These are phyloP conservation scores for Salinomyces thailandicus DNA, from an alignment of 2,329 filamentous ascomycete genomes.

Conservation along the genomic window DNA sequence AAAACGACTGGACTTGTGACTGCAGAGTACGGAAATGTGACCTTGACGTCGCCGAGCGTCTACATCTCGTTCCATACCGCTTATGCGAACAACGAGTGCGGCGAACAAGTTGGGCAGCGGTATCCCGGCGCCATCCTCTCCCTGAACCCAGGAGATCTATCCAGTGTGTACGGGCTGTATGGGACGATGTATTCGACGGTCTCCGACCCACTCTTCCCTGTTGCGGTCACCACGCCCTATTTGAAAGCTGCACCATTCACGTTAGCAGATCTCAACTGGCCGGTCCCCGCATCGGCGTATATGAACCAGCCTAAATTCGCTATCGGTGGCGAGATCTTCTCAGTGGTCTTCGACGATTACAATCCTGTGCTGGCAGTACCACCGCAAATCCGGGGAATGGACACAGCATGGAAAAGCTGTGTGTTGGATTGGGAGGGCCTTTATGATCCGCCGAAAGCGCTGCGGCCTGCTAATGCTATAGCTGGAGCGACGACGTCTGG, in stretches of 20 bases:
- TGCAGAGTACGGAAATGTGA: slow-evolving; percentile 3
- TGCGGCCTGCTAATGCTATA: slow-evolving; percentile 1
- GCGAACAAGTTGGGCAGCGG: not conserved
- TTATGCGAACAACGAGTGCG: slow-evolving; percentile 3
- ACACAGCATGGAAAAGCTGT: slow-evolving; percentile 10
- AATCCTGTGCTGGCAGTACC: slow-evolving; percentile 10
- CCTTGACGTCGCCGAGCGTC: not conserved
- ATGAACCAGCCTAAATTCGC: not conserved
- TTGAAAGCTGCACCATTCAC: slow-evolving; percentile 1
- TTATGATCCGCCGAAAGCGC: slow-evolving; percentile 11
- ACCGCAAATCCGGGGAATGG: slow-evolving; percentile 8
- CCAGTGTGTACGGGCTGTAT: slow-evolving; percentile 1
- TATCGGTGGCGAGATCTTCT: not conserved
- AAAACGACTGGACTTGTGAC: slow-evolving; percentile 3
- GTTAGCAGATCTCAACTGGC: slow-evolving; percentile 1
- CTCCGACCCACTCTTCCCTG: not conserved
- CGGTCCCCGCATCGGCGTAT: slow-evolving; percentile 1
- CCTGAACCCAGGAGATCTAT: not conserved
- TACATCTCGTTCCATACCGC: slow-evolving; percentile 7
- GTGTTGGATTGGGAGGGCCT: slow-evolving; percentile 10
- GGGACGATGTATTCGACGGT: not conserved
- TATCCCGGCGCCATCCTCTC: slow-evolving; percentile 1
- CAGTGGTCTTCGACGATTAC: slow-evolving; percentile 7
- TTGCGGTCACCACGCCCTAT: not conserved
- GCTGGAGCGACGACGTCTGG: not conserved